Evolutionary conservation across 805 yeast species (phyloP).

Genomic region (Lipomyces chichibuensis): DNA sequence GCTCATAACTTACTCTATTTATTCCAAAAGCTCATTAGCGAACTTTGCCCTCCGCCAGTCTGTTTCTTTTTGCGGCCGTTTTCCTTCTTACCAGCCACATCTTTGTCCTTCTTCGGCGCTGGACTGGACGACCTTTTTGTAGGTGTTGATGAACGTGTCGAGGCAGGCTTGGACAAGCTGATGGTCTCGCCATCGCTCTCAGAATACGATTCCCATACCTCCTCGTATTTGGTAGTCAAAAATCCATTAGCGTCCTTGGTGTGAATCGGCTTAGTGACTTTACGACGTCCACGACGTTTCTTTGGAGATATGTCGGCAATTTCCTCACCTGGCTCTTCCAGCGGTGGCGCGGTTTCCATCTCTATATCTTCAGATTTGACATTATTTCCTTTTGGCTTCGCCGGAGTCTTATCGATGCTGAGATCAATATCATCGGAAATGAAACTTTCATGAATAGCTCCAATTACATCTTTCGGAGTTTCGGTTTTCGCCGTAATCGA

Average conservation of each 20-base stretch:
- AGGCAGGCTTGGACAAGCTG: not conserved
- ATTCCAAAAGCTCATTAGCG: conserved; percentile 26
- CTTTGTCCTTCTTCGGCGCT: not conserved
- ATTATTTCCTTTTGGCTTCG: not conserved
- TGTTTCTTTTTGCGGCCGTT: conserved; percentile 5
- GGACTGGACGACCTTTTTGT: conserved; percentile 1
- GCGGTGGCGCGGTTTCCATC: not conserved
- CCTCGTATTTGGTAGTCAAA: conserved; percentile 9
- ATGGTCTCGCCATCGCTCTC: conserved; percentile 21
- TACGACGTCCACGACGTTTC: conserved; percentile 16
- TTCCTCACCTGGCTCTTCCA: not conserved
- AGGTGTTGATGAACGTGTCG: not conserved
- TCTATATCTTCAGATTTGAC: not conserved
- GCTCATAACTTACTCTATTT: conserved; percentile 4
- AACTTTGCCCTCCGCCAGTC: conserved; percentile 19
- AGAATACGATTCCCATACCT: conserved; percentile 23
- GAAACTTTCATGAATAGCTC: not conserved
- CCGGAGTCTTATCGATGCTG: conserved; percentile 1
- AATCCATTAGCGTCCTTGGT: conserved; percentile 24
- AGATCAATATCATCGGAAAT: conserved; percentile 1
- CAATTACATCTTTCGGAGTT: not conserved
- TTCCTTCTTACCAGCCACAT: conserved; percentile 9
- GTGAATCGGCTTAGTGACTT: conserved; percentile 17
- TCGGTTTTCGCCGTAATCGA: not conserved
- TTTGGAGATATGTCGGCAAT: not conserved